Conservation (phyloP, 2,329 filamentous ascomycete genomes). For the Cladosporium velox region DNA sequence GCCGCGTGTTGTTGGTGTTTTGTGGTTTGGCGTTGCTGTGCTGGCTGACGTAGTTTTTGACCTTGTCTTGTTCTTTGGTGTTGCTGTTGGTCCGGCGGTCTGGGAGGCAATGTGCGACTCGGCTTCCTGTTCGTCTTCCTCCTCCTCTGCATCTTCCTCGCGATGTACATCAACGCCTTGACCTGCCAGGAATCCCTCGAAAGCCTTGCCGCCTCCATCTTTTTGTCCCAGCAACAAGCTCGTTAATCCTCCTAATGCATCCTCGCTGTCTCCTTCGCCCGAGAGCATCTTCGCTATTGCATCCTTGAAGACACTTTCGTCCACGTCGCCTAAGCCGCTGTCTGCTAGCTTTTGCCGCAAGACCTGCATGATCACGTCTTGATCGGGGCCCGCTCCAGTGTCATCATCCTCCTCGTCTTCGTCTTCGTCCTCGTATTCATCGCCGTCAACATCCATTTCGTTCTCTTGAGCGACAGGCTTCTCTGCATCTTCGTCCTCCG, state of each 20-base stretch:
- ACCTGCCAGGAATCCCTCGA: conserved; percentile 11
- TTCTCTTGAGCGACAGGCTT: conserved; percentile 22
- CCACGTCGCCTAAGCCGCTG: conserved; percentile 41
- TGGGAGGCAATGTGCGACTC: not conserved
- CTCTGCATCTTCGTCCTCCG: conserved; percentile 17
- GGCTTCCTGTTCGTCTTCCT: not conserved
- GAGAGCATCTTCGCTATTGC: conserved; percentile 49
- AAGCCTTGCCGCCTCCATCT: conserved; percentile 10
- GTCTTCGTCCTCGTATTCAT: conserved; percentile 8
- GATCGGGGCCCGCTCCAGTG: conserved; percentile 38
- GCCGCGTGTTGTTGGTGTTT: not conserved
- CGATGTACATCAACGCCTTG: conserved; percentile 12
- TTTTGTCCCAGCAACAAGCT: conserved; percentile 43
- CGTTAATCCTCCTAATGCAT: conserved; percentile 46
- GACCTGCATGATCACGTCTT: conserved; percentile 41
- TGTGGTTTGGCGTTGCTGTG: not conserved
- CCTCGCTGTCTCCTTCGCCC: conserved; percentile 43
- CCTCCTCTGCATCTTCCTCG: conserved; percentile 5
- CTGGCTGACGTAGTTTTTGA: not conserved
- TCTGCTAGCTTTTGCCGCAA: conserved; percentile 35
- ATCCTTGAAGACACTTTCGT: conserved; percentile 46
- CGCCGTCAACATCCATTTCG: conserved; percentile 19
- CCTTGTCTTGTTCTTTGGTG: not conserved
- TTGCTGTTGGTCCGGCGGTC: not conserved
- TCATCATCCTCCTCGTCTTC: not conserved